Evolutionary conservation across 257 asterid genomes (phyloP).

Genomic region (Avicennia marina): DNA sequence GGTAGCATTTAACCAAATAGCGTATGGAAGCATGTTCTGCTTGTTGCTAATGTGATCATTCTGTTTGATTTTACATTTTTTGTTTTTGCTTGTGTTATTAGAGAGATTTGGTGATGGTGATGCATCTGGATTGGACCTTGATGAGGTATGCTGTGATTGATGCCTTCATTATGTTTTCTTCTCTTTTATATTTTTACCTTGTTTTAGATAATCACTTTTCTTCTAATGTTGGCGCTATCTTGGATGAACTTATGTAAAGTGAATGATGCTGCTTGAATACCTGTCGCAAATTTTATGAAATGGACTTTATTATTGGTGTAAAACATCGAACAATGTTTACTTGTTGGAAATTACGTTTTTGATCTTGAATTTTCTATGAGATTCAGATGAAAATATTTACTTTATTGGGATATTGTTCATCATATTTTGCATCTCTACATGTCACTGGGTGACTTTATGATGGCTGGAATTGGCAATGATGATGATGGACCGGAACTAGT

Average conservation of each 20-base stretch:
- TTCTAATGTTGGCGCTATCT: no score
- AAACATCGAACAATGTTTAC: not conserved
- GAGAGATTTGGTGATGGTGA: conserved; percentile 99
- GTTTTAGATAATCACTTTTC: not conserved
- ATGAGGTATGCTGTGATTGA: no score
- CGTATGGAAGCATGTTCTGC: not conserved
- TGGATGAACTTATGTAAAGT: no score
- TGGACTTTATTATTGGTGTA: not conserved
- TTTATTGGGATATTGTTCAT: no score
- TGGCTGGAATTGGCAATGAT: no score
- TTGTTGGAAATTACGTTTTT: not conserved
- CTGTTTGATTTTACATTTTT: conserved; percentile 10
- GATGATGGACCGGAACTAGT: no score
- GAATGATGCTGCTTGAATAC: not conserved
- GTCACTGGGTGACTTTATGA: no score
- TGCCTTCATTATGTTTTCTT: conserved; percentile 1
- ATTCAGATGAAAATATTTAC: not conserved
- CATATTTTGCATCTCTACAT: no score
- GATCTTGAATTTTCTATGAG: not conserved
- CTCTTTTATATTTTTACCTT: conserved; percentile 1
- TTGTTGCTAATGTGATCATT: not conserved
- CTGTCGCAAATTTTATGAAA: not conserved
- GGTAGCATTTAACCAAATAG: not conserved
- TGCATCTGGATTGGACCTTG: conserved; percentile 87
- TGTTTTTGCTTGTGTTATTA: conserved; percentile 20